Conservation (phyloP, 805 yeast genomes). For the Kazachstania africana region DNA sequence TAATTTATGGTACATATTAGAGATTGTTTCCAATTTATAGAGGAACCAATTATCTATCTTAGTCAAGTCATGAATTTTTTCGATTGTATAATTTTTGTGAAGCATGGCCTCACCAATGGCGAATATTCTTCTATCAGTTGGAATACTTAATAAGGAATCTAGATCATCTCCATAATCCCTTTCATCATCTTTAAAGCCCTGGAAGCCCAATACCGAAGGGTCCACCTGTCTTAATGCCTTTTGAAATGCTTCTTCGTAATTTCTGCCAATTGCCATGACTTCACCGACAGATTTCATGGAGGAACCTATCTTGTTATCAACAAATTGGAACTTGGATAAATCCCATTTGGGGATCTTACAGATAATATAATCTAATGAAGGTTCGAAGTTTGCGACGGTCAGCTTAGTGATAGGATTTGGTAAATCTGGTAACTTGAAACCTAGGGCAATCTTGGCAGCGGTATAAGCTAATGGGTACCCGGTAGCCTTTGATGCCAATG, state of each 20-base stretch:
- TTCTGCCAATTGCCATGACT: slow-evolving; percentile 98
- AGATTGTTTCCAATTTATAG: slow-evolving; percentile 85
- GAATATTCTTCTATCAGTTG: slow-evolving; percentile 94
- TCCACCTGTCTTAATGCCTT: slow-evolving; percentile 95
- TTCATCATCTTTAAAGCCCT: slow-evolving; percentile 67
- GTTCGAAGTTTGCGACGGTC: slow-evolving; percentile 94
- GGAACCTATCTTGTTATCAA: slow-evolving; percentile 84
- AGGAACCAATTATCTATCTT: slow-evolving; percentile 96
- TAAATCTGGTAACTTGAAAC: slow-evolving; percentile 87
- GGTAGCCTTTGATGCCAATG: slow-evolving; percentile 96
- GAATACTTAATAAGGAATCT: slow-evolving; percentile 67
- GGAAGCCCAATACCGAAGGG: slow-evolving; percentile 83
- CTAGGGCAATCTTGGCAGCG: slow-evolving; percentile 93
- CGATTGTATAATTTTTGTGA: slow-evolving; percentile 85
- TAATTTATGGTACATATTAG: slow-evolving; percentile 57
- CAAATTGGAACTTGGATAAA: slow-evolving; percentile 88
- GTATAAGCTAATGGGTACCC: slow-evolving; percentile 98
- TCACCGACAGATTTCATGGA: slow-evolving; percentile 99
- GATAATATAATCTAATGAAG: slow-evolving; percentile 91
- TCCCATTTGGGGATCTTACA: slow-evolving; percentile 99
- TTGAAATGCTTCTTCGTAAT: slow-evolving; percentile 94
- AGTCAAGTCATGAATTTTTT: slow-evolving; percentile 79
- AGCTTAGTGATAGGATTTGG: slow-evolving; percentile 95
- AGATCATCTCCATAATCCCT: slow-evolving; percentile 62
- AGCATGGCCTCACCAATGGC: slow-evolving; percentile 96